Evolutionary conservation across 108 stramenopile species (phyloP), one percentile per base, ranked within the genome.

Genomic region (Fistulifera pelliculosa): DNA sequence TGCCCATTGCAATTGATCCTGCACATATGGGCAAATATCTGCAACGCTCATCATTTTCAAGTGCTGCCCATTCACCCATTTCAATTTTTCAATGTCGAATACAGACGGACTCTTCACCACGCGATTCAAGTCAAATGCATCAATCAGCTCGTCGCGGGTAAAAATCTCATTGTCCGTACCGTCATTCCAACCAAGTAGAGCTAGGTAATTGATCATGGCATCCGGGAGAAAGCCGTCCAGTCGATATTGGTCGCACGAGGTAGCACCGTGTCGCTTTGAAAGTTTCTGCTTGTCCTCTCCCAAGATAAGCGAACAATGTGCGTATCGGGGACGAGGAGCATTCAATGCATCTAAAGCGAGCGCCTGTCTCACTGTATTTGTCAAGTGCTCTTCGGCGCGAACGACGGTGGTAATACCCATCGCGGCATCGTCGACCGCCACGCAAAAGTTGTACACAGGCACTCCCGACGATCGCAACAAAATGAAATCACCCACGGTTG

Each of bases 361-460:
- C 27, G 82, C 88, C 66, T 98, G 96, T 17, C 95, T 68, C 10
- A 98, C 60, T 3, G 96, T 96, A 70, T 98, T 98, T 47, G 96
- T 95, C 52, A 98, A 74, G 66, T 98, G 96, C 70, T 98, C 96
- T 61, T 98, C 96, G 10, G 96, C 96, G 19, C 96, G 94, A 47
- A 98, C 83, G 12, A 98, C 96, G 8, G 94, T 94, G 12, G 94
- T 94, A 53, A 98, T 88, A 27, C 90, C 92, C 96, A 98, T 98
- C 41, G 61, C 39, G 19, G 95, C 95, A 68, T 98, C 96, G 62
- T 98, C 96, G 14, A 98, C 94, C 14, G 96, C 94, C 1, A 98
- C 96, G 65, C 96, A 98, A 77, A 98, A 98, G 79, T 98, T 98
- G 78, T 98, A 98, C 0, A 98, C 95, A 0, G 96, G 96, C 16